A percentile compares a stretch with the other conserved stretches of the same genome.
phyloP scores from a whole-genome alignment of 169 alveolate species.

The Cryptosporidium sp. region DNA sequence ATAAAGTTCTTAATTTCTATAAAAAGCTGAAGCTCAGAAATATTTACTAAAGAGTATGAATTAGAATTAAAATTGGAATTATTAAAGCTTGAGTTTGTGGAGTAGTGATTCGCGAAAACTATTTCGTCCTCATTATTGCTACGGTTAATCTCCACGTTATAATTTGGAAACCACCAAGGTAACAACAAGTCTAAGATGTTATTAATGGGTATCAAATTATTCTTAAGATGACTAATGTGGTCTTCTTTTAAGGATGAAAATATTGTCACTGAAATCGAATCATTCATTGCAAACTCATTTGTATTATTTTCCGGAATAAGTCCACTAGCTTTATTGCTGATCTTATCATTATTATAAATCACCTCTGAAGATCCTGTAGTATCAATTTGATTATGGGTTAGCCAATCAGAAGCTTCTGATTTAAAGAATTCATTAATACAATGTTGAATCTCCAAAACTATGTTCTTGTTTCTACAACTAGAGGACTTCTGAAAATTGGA shows the following conservation, averaged over 20 bases:
- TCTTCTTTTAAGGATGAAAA: constrained; percentile 31
- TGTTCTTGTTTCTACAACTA: constrained; percentile 11
- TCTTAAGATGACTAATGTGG: constrained; percentile 25
- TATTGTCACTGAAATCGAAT: constrained; percentile 13
- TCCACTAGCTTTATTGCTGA: background rate
- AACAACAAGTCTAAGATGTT: constrained; percentile 14
- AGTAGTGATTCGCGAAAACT: background rate
- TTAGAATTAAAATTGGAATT: background rate
- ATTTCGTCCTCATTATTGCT: background rate
- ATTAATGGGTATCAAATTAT: constrained; percentile 14
- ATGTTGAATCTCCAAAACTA: background rate
- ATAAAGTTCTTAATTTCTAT: constrained; percentile 30
- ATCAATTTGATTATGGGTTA: constrained; percentile 11
- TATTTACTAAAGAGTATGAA: constrained; percentile 10
- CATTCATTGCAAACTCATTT: background rate
- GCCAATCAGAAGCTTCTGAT: constrained; percentile 60
- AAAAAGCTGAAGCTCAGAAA: constrained; percentile 45
- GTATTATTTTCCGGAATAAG: constrained; percentile 24
- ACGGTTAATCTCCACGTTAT: background rate
- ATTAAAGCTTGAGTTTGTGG: constrained; percentile 4
- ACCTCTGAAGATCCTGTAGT: background rate
- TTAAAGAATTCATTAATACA: constrained; percentile 51
- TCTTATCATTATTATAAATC: background rate
- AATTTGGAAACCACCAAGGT: constrained; percentile 67
- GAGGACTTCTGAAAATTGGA: background rate